Evolutionary conservation across 2,329 filamentous ascomycete species (phyloP), one percentile per base, ranked within the genome.

Genomic region (Xylaria hypoxylon): DNA sequence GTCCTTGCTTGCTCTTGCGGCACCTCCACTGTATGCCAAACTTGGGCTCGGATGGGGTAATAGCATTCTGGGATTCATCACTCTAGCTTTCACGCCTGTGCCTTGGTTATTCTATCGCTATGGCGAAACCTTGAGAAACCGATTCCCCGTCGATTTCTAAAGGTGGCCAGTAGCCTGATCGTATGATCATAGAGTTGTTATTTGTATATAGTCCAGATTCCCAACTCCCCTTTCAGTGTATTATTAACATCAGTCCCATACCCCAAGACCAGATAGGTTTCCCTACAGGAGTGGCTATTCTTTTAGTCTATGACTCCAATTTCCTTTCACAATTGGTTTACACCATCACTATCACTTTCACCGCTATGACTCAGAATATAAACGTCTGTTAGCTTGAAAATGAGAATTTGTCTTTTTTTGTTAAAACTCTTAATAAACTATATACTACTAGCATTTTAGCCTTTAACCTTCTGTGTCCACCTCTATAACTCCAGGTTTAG

Each of bases 21-120:
- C 62, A 3, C 62, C 63, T 6, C 61, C 60, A 2, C n/a, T 67
- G 11, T 67, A 67, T 28, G 47, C 47, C 2, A 38, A 26, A 2
- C 44, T 68, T n/a, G 65, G 65, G 6, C 53, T 68, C 17, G 65
- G 65, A 51, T 68, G 65, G 65, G 65, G 65, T 4, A 68, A 68
- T 47, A 68, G 58, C 13, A 33, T 65, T 1, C 28, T 68, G 17
- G 65, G 62, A 24, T 68, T 68, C 40, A 57, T 65, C n/a, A 33
- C 58, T 31, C 35, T 68, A 3, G 33, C 40, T 28, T 65, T 68
- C 42, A 33, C 62, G 3, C 65, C 65, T 2, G 48, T 65, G n/a
- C 65, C 65, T 17, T 65, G 52, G 58, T 5, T 68, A 19, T 62
- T 68, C n/a, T 65, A 62, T 44, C 47, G 19, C 26, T 68, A 65